Evolutionary conservation across 495 filamentous ascomycete genomes (phyloP).

Genomic region (Parathielavia appendiculata): DNA sequence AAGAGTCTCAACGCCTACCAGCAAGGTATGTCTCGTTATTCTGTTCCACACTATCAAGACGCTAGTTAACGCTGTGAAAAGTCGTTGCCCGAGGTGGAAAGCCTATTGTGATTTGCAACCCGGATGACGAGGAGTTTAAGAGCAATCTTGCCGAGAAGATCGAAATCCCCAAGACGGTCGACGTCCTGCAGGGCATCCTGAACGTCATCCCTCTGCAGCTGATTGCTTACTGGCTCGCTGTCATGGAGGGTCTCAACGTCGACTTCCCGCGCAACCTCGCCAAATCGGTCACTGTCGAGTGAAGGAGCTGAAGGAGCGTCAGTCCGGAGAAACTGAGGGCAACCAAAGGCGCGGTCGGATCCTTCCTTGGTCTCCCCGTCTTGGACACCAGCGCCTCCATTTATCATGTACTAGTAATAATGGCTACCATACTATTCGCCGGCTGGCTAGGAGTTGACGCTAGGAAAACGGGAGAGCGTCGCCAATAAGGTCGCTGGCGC

Average conservation of each 20-base stretch:
- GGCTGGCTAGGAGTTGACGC: conserved; percentile 17
- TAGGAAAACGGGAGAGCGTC: conserved; percentile 3
- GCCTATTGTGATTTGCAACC: conserved; percentile 97
- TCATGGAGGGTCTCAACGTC: conserved; percentile 90
- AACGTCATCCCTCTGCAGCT: conserved; percentile 98
- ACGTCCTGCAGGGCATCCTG: conserved; percentile 89
- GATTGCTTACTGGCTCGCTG: conserved; percentile 97
- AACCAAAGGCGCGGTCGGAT: background rate
- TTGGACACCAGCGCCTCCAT: conserved; percentile 5
- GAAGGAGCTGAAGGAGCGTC: conserved; percentile 31
- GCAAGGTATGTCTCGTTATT: conserved; percentile 60
- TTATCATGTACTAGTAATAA: conserved; percentile 28
- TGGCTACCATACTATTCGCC: conserved; percentile 7
- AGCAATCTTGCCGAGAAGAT: conserved; percentile 88
- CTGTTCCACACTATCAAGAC: background rate
- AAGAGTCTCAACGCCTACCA: conserved; percentile 99
- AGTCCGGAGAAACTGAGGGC: background rate
- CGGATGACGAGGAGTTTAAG: conserved; percentile 81
- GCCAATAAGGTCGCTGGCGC: conserved; percentile 1
- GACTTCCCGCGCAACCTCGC: conserved; percentile 97
- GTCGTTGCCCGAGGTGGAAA: conserved; percentile 91
- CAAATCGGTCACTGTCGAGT: conserved; percentile 98
- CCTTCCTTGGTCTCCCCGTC: background rate
- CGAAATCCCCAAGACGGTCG: conserved; percentile 91
- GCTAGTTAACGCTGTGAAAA: conserved; percentile 28